Conservation (phyloP, 306 rosid genomes). For the Begonia masoniana region DNA sequence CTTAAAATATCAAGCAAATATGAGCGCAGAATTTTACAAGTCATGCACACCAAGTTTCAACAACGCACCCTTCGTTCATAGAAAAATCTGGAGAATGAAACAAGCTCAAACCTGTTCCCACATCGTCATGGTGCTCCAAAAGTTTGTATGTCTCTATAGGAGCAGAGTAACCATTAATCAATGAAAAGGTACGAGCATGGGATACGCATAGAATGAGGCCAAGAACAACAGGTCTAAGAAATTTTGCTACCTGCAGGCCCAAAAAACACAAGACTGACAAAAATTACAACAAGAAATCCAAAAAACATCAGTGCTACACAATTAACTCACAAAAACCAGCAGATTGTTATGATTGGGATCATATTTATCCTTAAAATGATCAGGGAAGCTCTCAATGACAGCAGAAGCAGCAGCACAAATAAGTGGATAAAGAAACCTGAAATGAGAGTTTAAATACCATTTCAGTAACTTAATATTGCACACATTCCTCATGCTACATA, state of each 20-base stretch:
- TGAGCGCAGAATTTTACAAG: too few relatives aligned
- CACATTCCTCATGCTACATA: too few relatives aligned
- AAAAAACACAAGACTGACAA: background rate
- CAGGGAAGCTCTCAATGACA: constrained; percentile 92
- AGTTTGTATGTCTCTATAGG: constrained; percentile 85
- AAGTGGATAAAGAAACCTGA: constrained; percentile 95
- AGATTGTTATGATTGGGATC: constrained; percentile 26
- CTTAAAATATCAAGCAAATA: too few relatives aligned
- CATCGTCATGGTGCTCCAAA: constrained; percentile 69
- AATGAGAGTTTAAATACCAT: constrained; percentile 8
- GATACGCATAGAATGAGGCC: constrained; percentile 69
- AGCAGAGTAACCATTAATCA: constrained; percentile 87
- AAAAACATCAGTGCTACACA: background rate
- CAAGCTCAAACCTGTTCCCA: constrained; percentile 41
- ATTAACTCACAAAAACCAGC: constrained; percentile 38
- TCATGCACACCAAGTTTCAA: background rate
- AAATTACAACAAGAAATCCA: constrained; percentile 4
- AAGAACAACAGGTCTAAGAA: constrained; percentile 71
- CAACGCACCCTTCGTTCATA: background rate
- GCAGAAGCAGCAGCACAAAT: constrained; percentile 96
- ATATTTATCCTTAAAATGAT: constrained; percentile 59
- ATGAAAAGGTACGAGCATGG: constrained; percentile 93
- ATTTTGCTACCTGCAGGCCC: constrained; percentile 47
- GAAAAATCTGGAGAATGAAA: background rate
- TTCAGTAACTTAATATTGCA: background rate